These are phyloP conservation scores for Pythium plurisporium DNA, from an alignment of 352 stramenopile genomes.

Conservation along the genomic window DNA sequence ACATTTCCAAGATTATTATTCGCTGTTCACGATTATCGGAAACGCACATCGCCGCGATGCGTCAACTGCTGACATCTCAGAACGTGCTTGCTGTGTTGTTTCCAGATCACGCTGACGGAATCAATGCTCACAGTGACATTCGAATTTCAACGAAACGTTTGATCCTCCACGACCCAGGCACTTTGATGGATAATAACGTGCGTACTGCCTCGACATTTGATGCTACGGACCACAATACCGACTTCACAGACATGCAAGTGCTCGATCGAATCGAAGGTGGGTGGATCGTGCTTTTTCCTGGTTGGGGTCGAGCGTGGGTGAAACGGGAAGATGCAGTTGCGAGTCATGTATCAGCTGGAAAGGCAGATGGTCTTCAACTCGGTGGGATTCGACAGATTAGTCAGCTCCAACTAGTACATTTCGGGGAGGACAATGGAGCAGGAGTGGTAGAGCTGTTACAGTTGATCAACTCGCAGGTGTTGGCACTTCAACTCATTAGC, in stretches of 20 bases:
- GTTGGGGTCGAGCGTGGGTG: slow-evolving; percentile 4
- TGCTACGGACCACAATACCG: no score
- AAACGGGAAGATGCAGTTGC: background rate
- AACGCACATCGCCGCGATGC: background rate
- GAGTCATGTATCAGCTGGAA: no score
- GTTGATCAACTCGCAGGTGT: background rate
- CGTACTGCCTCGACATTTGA: no score
- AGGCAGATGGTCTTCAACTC: no score
- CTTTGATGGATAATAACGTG: background rate
- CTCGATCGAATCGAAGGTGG: background rate
- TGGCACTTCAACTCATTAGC: background rate
- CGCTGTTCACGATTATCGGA: background rate
- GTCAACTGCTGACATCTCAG: background rate
- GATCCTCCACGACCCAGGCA: background rate
- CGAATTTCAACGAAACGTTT: background rate
- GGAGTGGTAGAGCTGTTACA: background rate
- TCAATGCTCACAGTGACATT: background rate
- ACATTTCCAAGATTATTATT: background rate
- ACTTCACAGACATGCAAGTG: background rate
- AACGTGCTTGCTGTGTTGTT: background rate
- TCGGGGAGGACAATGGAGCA: background rate
- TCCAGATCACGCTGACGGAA: background rate
- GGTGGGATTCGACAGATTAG: background rate
- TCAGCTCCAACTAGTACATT: background rate
- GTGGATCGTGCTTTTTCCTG: slow-evolving; percentile 2